Base-by-base conservation (phyloP, 2,329 filamentous ascomycete genomes). In the Grosmannia serpens region DNA sequence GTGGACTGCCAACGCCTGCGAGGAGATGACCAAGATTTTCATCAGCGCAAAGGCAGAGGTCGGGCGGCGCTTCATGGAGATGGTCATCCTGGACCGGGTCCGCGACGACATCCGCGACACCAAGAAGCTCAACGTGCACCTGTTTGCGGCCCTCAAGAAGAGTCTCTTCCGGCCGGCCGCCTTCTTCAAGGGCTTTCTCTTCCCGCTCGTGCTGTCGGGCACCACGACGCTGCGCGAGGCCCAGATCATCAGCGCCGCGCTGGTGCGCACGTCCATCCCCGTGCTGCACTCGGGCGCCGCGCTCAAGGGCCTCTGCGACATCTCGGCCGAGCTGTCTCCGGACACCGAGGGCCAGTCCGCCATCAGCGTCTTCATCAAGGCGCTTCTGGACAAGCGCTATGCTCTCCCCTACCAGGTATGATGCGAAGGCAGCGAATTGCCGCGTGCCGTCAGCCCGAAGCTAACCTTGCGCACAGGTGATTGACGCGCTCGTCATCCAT, bases 401-500 rank as follows among this genome's bases (percentile, higher is more conserved):
- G 94, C 94, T 0, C 77, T 99, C 13, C 94, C 92, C 0, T 96
- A 88, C 75, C 92, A 95, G 71, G 91, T 95, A 33, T 29, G 57
- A 24, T 4, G 35, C 35, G 15, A 27, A 27, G 35, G 9, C 35
- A 17, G 35, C 13, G 13, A 38, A n/a, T 8, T 8, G 2, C 26
- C 22, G 41, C 22, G 22, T 35, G 47, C 26, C 27, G 26, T 47
- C 3, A 11, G 27, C 20, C 29, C 5, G 7, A 5, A 38, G 35
- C 35, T 38, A 38, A 38, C 35, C 35, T n/a, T n/a, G 13, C 35
- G 35, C 15, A 2, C 92, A 95, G 72, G 92, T 96, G 57, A 85
- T 99, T 55, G 94, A 99, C 66, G 87, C 91, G 2, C 77, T 97
- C 1, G 94, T 99, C 11, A 97, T 97, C 76, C 92, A 99, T 72